Evolutionary conservation across 129 eudicot genomes (phyloP).

Genomic region (Chrysanthemum makinoi): DNA sequence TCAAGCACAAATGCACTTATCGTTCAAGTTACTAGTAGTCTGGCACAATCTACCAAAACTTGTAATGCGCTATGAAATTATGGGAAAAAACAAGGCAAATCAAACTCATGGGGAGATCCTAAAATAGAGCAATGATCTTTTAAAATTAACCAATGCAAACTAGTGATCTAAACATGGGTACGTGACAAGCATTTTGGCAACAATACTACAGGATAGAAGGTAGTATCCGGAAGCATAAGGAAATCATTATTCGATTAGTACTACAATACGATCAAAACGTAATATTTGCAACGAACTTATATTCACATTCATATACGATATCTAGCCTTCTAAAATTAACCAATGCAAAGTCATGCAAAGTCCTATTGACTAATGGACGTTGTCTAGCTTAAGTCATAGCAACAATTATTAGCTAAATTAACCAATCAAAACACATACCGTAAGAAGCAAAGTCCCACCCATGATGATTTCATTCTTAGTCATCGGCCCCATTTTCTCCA

Average conservation of each 20-base stretch:
- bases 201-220: background rate
- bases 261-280: background rate
- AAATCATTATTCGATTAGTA: background rate
- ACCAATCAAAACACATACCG: constrained; percentile 49
- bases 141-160: too few species aligned
- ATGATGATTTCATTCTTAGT: constrained; percentile 83
- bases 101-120: background rate
- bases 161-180: background rate
- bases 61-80: background rate
- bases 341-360: background rate
- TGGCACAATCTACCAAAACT: background rate
- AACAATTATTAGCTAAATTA: background rate
- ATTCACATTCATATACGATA: background rate
- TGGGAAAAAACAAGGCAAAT: background rate
- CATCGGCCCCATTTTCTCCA: constrained; percentile 99
- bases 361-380: background rate
- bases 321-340: background rate
- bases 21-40: background rate
- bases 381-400: background rate
- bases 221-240: background rate
- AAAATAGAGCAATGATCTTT: too few species aligned
- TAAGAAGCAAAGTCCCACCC: constrained; percentile 82
- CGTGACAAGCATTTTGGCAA: background rate
- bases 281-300: background rate
- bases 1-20: background rate